Conservation (phyloP, 1,284 basidiomycete genomes). For the Ceratobasidium sp. region DNA sequence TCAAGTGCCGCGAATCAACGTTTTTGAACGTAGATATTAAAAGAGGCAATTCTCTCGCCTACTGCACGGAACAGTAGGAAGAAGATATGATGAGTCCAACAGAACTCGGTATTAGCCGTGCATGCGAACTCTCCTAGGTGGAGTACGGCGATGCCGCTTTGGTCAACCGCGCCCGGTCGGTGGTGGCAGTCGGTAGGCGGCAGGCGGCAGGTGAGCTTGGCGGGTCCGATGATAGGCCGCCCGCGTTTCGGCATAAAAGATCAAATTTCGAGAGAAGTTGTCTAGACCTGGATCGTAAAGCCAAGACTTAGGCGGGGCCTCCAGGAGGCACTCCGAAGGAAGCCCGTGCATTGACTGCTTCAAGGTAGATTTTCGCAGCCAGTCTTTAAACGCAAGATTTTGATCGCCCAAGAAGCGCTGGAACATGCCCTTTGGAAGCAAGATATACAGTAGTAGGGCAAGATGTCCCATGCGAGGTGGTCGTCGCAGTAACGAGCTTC, state of each 20-base stretch:
- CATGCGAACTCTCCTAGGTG: background rate
- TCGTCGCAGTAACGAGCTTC: background rate
- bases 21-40: background rate
- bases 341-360: constrained; percentile 16
- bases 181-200: constrained; percentile 8
- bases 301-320: constrained; percentile 13
- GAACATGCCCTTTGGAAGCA: background rate
- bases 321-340: constrained; percentile 33
- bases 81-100: background rate
- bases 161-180: constrained; percentile 9
- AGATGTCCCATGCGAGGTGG: background rate
- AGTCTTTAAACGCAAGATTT: background rate
- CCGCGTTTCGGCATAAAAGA: background rate
- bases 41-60: constrained; percentile 3
- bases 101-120: background rate
- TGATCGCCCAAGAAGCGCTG: background rate
- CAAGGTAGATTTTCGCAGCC: background rate
- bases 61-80: background rate
- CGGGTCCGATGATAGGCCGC: constrained; percentile 31
- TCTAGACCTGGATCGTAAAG: constrained; percentile 13
- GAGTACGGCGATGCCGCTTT: constrained; percentile 1
- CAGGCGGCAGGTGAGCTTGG: constrained; percentile 31
- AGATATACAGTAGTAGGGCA: background rate
- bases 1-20: constrained; percentile 11
- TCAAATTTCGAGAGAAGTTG: background rate